Evolutionary conservation across 148 eudicot species (phyloP), one percentile per base, ranked within the genome.

Genomic region (Persicaria tinctoria): DNA sequence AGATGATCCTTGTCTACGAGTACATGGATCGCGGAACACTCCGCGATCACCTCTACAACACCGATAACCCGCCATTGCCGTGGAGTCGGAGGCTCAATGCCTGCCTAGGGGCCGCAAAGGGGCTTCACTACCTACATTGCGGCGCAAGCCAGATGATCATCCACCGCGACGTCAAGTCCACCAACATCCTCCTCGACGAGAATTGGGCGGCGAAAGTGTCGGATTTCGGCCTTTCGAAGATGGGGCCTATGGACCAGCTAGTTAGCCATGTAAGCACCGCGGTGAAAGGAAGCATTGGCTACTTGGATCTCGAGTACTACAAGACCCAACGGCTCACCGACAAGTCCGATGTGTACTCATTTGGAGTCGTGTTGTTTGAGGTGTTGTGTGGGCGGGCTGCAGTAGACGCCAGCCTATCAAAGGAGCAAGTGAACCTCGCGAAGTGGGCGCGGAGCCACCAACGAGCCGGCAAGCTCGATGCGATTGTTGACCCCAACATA

Each of bases 21-120:
- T 93, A 86, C 68, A 93, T 93, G 98, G 97, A 89, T 76, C 91
- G 89, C 23, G 98, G 98, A 51, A 93, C 97, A 77, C 80, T 93
- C 77, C 97, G 91, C 71, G 91, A 91, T 78, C 91, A 97, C 97
- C 78, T 93, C 13, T 97, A 91, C 16, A 96, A 93, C 70, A 84
- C 86, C 76, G 75, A 85, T 4, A 94, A 93, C 68, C 91, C 85
- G 17, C 81, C 85, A 20, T 86, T 93, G 11, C 77, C 73, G 64
- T 93, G 94, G 98, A 82, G 77, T 0, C 72, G 84, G 0, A 83
- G 98, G 69, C 69, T 93, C 73, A 89, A 77, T 81, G 91, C 91
- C 73, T 96, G 92, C 16, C 90, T 87, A 83, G 98, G 98, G 4
- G 84, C 98, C 1, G 90, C 90, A 23, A 86, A 76, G 49, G 98